These are phyloP conservation scores for Fusarium metavorans DNA, from an alignment of 2,329 filamentous ascomycete genomes.

Conservation along the genomic window DNA sequence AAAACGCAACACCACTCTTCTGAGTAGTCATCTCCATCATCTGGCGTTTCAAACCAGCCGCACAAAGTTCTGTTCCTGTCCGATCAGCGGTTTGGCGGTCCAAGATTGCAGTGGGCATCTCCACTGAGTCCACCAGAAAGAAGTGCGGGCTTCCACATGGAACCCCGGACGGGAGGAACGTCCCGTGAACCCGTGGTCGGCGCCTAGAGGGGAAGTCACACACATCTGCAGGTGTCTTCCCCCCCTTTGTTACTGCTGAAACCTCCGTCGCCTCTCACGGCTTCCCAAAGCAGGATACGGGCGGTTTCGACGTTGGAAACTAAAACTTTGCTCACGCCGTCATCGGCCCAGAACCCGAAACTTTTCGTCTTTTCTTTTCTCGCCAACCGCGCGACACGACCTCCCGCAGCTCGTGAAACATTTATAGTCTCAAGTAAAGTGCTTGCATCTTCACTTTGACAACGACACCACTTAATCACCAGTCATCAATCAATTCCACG, in stretches of 20 bases:
- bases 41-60: constrained; percentile 24
- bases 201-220: not conserved
- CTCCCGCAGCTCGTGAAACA: constrained; percentile 23
- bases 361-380: not conserved
- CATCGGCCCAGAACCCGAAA: constrained; percentile 9
- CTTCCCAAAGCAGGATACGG: not conserved
- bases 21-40: constrained; percentile 14
- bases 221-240: not conserved
- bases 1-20: not conserved
- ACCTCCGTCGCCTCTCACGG: constrained; percentile 21
- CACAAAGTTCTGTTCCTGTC: constrained; percentile 22
- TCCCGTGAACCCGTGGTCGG: constrained; percentile 7
- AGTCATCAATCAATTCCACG: not conserved
- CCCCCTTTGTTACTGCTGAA: constrained; percentile 19
- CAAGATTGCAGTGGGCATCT: constrained; percentile 1
- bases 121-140: not conserved
- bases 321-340: not conserved
- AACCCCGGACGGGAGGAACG: constrained; percentile 22
- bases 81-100: not conserved
- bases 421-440: constrained; percentile 16
- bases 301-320: constrained; percentile 5
- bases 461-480: not conserved
- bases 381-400: not conserved
- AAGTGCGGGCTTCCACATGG: constrained; percentile 4
- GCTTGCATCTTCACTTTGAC: not conserved